phyloP scores from a whole-genome alignment of 1,139 yeast genomes.

The Yueomyces sp. region DNA sequence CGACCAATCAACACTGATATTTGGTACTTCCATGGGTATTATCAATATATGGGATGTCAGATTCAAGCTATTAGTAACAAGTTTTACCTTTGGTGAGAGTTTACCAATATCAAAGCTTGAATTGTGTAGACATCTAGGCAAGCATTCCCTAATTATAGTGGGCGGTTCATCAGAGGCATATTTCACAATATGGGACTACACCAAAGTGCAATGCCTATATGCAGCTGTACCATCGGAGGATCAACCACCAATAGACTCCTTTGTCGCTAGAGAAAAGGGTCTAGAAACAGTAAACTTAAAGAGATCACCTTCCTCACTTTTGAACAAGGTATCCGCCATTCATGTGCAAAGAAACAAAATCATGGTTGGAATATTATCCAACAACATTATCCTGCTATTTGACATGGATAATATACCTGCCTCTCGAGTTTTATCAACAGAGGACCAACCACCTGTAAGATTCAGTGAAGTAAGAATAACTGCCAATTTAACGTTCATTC shows the following conservation, averaged over 20 bases:
- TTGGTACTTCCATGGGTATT: slow-evolving; percentile 68
- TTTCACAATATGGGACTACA: slow-evolving; percentile 67
- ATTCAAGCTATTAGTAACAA: slow-evolving; percentile 45
- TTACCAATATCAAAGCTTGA: slow-evolving; percentile 36
- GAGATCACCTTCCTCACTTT: not conserved
- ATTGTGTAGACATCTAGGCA: slow-evolving; percentile 29
- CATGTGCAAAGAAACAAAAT: slow-evolving; percentile 3
- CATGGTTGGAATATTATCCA: slow-evolving; percentile 7
- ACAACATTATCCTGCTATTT: slow-evolving; percentile 9
- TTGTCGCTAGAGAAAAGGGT: slow-evolving; percentile 9
- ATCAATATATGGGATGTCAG: slow-evolving; percentile 75
- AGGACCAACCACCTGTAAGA: too few species aligned
- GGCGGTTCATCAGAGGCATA: slow-evolving; percentile 58
- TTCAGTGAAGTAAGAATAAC: too few species aligned
- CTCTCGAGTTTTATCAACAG: slow-evolving; percentile 4
- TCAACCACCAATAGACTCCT: slow-evolving; percentile 11
- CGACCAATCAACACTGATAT: slow-evolving; percentile 45
- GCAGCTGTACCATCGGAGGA: slow-evolving; percentile 31
- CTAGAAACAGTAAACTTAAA: slow-evolving; percentile 2
- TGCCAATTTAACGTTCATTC: slow-evolving; percentile 6
- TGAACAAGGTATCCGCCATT: slow-evolving; percentile 4
- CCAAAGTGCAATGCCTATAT: slow-evolving; percentile 49
- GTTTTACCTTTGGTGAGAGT: slow-evolving; percentile 45
- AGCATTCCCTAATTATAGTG: slow-evolving; percentile 38
- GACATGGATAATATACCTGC: slow-evolving; percentile 7